These are phyloP conservation scores for Canavalia gladiata DNA, from an alignment of 306 rosid species.

Conservation along the genomic window DNA sequence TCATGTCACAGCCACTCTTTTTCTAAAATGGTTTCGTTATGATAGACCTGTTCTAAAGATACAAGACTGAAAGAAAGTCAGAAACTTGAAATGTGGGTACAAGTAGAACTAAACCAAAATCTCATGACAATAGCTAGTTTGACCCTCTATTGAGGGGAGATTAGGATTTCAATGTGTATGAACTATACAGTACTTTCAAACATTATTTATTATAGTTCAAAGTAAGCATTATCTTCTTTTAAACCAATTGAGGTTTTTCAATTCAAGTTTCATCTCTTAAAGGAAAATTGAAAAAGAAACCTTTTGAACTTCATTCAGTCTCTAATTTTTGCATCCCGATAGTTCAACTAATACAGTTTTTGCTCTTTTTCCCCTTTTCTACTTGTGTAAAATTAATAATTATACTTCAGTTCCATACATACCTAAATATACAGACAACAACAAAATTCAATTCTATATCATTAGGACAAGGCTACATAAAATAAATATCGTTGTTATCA, in stretches of 20 bases:
- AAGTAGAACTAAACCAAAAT: slow-evolving; percentile 62
- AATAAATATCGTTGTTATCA: not conserved
- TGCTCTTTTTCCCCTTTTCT: not conserved
- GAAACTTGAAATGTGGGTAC: slow-evolving; percentile 43
- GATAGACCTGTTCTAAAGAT: not conserved
- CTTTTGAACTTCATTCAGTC: not conserved
- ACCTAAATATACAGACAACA: not conserved
- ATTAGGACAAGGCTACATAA: not conserved
- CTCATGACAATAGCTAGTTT: not conserved
- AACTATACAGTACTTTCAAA: not conserved
- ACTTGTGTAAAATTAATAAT: not conserved
- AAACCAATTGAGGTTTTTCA: not conserved
- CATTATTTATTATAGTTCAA: not conserved
- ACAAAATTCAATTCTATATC: not conserved
- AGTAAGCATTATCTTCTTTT: not conserved
- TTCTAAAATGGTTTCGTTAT: slow-evolving; percentile 10
- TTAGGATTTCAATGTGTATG: not conserved
- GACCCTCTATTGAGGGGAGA: slow-evolving; percentile 9
- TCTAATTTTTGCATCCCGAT: not conserved
- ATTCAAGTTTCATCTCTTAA: not conserved
- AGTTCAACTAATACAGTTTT: not conserved
- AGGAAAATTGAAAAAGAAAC: not conserved
- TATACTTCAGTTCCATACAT: not conserved
- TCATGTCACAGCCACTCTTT: slow-evolving; percentile 15
- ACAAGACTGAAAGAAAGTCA: slow-evolving; percentile 11